Conservation (phyloP, 2,329 filamentous ascomycete genomes). For the Diaporthe helianthi region DNA sequence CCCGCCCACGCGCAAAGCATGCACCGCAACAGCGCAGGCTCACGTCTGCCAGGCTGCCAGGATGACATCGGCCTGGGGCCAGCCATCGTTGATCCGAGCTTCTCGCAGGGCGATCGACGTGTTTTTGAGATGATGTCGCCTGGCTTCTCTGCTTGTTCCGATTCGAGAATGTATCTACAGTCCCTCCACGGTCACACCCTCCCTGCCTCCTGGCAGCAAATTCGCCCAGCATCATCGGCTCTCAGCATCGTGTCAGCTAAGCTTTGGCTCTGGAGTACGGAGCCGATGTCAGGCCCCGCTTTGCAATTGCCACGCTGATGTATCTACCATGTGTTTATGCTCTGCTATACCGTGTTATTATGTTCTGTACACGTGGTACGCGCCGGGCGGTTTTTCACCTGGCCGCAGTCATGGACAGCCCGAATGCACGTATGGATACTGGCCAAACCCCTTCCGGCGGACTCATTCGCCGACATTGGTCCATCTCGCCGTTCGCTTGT, state of each 20-base stretch:
- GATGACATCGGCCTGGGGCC: constrained; percentile 1
- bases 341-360: background rate
- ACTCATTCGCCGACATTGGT: constrained; percentile 25
- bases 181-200: background rate
- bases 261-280: constrained; percentile 11
- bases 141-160: constrained; percentile 1
- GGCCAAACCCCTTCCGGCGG: background rate
- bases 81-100: constrained; percentile 27
- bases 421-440: constrained; percentile 3
- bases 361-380: background rate
- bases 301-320: background rate
- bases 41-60: background rate
- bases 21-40: constrained; percentile 2
- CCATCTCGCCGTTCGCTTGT: constrained; percentile 26
- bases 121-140: constrained; percentile 22
- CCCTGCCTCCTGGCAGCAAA: background rate
- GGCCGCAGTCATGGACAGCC: background rate
- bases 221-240: background rate
- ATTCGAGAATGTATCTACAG: constrained; percentile 2
- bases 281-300: background rate
- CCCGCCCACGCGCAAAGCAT: constrained; percentile 14
- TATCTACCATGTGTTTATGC: background rate
- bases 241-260: constrained; percentile 1
- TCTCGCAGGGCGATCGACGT: constrained; percentile 24
- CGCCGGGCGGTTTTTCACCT: background rate